Conservation (phyloP, 208 protist species). For the Vickermania ingenoplastis region DNA sequence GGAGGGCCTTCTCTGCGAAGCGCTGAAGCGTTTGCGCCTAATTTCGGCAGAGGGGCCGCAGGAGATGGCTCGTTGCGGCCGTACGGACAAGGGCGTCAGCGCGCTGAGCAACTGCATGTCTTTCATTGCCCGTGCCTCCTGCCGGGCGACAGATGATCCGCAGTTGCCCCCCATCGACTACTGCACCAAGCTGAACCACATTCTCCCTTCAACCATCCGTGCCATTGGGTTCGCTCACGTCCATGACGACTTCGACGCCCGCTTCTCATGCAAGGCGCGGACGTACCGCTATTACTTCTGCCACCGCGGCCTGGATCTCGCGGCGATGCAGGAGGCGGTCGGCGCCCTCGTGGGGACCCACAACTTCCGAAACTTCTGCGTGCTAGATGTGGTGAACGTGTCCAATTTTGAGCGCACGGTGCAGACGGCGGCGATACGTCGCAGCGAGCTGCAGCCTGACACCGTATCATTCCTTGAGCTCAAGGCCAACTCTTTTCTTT, state of each 20-base stretch:
- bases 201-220: slow-evolving; percentile 91
- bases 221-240: slow-evolving; percentile 91
- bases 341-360: slow-evolving; percentile 87
- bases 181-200: slow-evolving; percentile 90
- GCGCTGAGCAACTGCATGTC: slow-evolving; percentile 78
- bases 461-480: slow-evolving; percentile 86
- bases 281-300: slow-evolving; percentile 92
- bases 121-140: slow-evolving; percentile 54
- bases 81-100: slow-evolving; percentile 86
- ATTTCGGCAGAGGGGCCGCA: slow-evolving; percentile 45
- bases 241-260: slow-evolving; percentile 81
- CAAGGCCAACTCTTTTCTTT: slow-evolving; percentile 92
- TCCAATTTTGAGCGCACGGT: slow-evolving; percentile 87
- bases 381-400: slow-evolving; percentile 92
- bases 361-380: slow-evolving; percentile 97
- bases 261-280: slow-evolving; percentile 79
- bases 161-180: slow-evolving; percentile 84
- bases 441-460: slow-evolving; percentile 43
- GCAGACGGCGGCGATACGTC: slow-evolving; percentile 29
- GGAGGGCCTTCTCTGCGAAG: slow-evolving; percentile 43
- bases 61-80: slow-evolving; percentile 68
- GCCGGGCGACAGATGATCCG: slow-evolving; percentile 17
- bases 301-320: slow-evolving; percentile 69
- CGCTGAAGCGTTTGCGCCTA: slow-evolving; percentile 45
- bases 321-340: slow-evolving; percentile 87